Base-by-base conservation (phyloP, 768 basidiomycete species). In the Cystobasidium tubakii region DNA sequence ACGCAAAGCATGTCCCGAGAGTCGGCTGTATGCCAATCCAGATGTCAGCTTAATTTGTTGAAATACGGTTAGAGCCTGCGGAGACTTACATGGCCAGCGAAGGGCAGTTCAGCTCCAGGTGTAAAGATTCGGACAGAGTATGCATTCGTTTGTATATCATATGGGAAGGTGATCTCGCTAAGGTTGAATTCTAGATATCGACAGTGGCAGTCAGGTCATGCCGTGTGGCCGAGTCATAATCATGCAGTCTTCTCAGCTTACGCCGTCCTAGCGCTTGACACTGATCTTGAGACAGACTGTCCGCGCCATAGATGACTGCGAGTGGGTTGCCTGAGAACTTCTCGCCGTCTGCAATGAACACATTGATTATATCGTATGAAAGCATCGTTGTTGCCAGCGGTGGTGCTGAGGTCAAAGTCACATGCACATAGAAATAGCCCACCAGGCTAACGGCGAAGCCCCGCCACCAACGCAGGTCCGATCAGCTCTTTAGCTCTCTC, bases 121-220 rank as follows among this genome's bases (percentile, higher is more conserved):
- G 50, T 67, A 29, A 67, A 67, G 2, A 67, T 67, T 3, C 66
- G 43, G 10, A 31, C 34, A 19, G 44, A 54, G 23, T 67, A 67
- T 13, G 42, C 27, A 33, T 31, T 31, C 27, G 7, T 29, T 21
- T 67, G 25, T 4, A 53, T 23, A 50, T 33, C 29, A 23, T 67
- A 34, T 27, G 66, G 66, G 44, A 67, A 67, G 2, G 66, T 67
- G 10, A 67, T 67, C 31, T 67, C 66, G 50, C 66, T 67, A 3
- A 67, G 66, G 34, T 67, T 67, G 66, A 67, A 67, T 54, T 67
- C 66, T 67, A 7, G 9, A 67, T 55, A n/a, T n/a, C n/a, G n/a
- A n/a, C n/a, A n/a, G n/a, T n/a, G n/a, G n/a, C n/a, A 36, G 19
- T 13, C 6, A 43, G 25, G 66, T 17, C 9, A 15, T 54, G 10